These are phyloP conservation scores for Calcarisporium arbuscula DNA, from an alignment of 2,329 filamentous ascomycete species.

Conservation along the genomic window DNA sequence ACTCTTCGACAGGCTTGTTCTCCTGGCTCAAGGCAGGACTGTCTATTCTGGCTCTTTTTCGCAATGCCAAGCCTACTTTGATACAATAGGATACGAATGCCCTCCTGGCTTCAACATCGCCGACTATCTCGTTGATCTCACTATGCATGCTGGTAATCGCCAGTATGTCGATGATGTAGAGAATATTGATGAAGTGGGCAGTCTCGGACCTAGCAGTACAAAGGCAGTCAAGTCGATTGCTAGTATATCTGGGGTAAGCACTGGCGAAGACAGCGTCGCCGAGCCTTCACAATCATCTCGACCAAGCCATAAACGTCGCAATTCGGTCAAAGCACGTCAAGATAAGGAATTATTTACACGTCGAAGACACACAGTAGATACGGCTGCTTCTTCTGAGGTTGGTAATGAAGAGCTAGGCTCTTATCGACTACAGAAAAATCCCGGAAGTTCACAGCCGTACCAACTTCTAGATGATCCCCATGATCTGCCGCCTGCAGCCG, in stretches of 20 bases:
- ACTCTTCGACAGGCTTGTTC: constrained; percentile 87
- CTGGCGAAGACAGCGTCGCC: constrained; percentile 59
- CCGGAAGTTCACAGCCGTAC: constrained; percentile 38
- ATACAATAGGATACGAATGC: constrained; percentile 84
- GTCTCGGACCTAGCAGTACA: constrained; percentile 77
- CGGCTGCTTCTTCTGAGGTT: constrained; percentile 55
- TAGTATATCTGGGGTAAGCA: constrained; percentile 71
- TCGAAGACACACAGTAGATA: constrained; percentile 57
- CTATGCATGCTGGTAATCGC: constrained; percentile 80
- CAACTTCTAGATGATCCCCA: constrained; percentile 66
- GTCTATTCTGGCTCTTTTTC: constrained; percentile 91
- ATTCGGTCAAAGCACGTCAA: constrained; percentile 79
- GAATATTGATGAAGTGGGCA: constrained; percentile 48
- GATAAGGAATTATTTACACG: constrained; percentile 87
- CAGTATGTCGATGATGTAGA: constrained; percentile 50
- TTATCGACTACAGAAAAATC: constrained; percentile 45
- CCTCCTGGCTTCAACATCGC: constrained; percentile 98
- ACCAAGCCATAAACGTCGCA: constrained; percentile 63
- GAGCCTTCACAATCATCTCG: constrained; percentile 55
- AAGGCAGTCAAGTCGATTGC: constrained; percentile 85
- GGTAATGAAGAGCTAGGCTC: constrained; percentile 44
- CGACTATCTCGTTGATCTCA: constrained; percentile 93
- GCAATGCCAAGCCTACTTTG: constrained; percentile 87
- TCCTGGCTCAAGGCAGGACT: constrained; percentile 80
- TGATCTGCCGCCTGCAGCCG: constrained; percentile 52